Conservation (phyloP, 148 eudicot genomes). For the Rhododendron ferrugineum region DNA sequence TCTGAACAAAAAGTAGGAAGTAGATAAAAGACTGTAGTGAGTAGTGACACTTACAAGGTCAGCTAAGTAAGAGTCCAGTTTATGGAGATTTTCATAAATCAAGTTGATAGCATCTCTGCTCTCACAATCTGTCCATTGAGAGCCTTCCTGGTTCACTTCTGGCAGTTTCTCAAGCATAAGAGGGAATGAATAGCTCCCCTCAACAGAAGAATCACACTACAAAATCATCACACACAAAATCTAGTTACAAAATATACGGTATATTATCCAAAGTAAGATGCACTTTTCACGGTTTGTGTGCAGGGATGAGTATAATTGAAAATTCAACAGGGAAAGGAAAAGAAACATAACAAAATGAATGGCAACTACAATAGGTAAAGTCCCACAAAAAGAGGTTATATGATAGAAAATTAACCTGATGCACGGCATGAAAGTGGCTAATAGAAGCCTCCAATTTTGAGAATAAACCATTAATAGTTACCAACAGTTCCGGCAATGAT, state of each 20-base stretch:
- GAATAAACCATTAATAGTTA: constrained; percentile 53
- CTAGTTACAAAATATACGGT: not conserved
- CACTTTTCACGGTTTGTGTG: not conserved
- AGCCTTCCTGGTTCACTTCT: constrained; percentile 54
- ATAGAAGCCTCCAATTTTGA: constrained; percentile 70
- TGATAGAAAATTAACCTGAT: constrained; percentile 41
- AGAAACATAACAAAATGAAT: not conserved
- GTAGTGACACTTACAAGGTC: constrained; percentile 45
- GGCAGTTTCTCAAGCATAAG: constrained; percentile 57
- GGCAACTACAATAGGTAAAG: not conserved
- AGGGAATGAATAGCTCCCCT: constrained; percentile 42
- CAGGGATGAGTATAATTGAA: not conserved
- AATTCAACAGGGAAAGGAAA: not conserved
- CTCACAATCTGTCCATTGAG: constrained; percentile 78
- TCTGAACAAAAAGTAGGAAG: not conserved
- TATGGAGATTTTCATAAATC: constrained; percentile 64
- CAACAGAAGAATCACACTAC: constrained; percentile 63
- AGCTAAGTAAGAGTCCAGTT: constrained; percentile 65
- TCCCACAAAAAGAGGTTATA: not conserved
- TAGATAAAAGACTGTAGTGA: constrained; percentile 6
- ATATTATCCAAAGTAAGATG: not conserved
- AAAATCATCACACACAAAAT: constrained; percentile 1
- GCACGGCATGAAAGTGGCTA: constrained; percentile 50
- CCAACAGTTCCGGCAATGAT: constrained; percentile 53
- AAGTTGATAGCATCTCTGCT: constrained; percentile 59